phyloP scores from a whole-genome alignment of 495 filamentous ascomycete species.

The Lentithecium fluviatile region DNA sequence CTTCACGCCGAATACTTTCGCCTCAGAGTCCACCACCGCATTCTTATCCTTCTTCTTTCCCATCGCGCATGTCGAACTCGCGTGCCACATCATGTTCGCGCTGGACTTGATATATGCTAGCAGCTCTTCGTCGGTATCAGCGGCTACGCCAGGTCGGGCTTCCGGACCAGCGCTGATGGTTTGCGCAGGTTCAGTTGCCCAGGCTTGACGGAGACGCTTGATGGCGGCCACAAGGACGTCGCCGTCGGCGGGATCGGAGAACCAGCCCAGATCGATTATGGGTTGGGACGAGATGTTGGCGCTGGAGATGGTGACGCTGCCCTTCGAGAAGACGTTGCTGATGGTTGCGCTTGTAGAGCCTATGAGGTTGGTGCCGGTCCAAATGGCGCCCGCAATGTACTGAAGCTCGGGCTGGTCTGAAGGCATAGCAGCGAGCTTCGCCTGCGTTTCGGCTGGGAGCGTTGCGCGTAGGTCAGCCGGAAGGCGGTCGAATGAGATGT shows the following conservation, averaged over 20 bases:
- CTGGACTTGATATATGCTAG: conserved; percentile 46
- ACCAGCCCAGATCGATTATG: conserved; percentile 56
- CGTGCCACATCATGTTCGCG: conserved; percentile 52
- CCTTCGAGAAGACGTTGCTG: conserved; percentile 51
- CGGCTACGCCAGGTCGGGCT: conserved; percentile 48
- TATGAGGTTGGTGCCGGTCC: conserved; percentile 26
- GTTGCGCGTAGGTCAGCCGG: conserved; percentile 12
- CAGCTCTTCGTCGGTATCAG: conserved; percentile 55
- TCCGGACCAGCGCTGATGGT: conserved; percentile 49
- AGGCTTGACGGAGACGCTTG: conserved; percentile 52
- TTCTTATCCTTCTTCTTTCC: conserved; percentile 46
- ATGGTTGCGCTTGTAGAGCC: conserved; percentile 50
- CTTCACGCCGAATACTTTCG: conserved; percentile 53
- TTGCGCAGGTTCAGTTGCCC: conserved; percentile 42
- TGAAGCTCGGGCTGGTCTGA: conserved; percentile 62
- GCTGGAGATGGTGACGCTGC: conserved; percentile 54
- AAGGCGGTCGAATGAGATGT: conserved; percentile 34
- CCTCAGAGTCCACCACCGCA: conserved; percentile 56
- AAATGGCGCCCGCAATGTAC: conserved; percentile 42
- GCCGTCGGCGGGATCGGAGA: conserved; percentile 54
- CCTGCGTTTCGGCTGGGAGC: conserved; percentile 20
- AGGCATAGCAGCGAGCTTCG: conserved; percentile 47
- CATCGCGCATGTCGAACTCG: conserved; percentile 55
- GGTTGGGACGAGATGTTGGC: conserved; percentile 48
- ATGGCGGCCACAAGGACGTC: conserved; percentile 56